Percentiles rank a stretch among this genome's conserved stretches.
phyloP scores from a whole-genome alignment of 2,329 filamentous ascomycete species.

The Tolypocladium tropicale region DNA sequence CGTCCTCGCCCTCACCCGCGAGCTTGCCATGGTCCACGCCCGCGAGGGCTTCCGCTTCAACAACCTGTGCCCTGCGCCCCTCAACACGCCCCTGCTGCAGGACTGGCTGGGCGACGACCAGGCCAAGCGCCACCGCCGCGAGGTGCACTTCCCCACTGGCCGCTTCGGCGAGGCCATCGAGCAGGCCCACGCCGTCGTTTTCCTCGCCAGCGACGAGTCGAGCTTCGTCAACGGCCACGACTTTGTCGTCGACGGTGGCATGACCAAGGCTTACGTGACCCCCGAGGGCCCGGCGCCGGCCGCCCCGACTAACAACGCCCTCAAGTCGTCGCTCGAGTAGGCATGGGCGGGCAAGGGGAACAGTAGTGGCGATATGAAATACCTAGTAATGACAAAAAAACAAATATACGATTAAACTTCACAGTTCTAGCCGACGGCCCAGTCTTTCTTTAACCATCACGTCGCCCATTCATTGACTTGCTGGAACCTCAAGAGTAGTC shows the following conservation, averaged over 20 bases:
- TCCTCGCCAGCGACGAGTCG: constrained; percentile 78
- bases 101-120: constrained; percentile 87
- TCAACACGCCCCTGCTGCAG: constrained; percentile 87
- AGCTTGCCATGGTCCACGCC: constrained; percentile 86
- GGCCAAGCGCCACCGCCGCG: constrained; percentile 69
- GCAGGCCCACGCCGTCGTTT: constrained; percentile 81
- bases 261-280: constrained; percentile 84
- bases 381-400: too few species aligned
- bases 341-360: neutral
- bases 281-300: constrained; percentile 46
- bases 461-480: too few species aligned
- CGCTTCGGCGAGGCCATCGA: constrained; percentile 90
- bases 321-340: constrained; percentile 33
- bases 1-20: constrained; percentile 79
- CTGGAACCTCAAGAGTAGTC: too few species aligned
- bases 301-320: constrained; percentile 51
- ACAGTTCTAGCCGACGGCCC: too few species aligned
- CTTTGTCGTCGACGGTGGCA: constrained; percentile 90
- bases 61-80: constrained; percentile 75
- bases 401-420: too few species aligned
- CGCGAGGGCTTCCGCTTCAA: constrained; percentile 87
- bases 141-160: constrained; percentile 81
- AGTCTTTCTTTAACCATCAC: too few species aligned
- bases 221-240: constrained; percentile 87
- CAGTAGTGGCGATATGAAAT: too few species aligned